A percentile compares a stretch with the other conserved stretches of the same genome.
phyloP scores from a whole-genome alignment of 148 eudicot species.

The Tetragonia tetragonoides region DNA sequence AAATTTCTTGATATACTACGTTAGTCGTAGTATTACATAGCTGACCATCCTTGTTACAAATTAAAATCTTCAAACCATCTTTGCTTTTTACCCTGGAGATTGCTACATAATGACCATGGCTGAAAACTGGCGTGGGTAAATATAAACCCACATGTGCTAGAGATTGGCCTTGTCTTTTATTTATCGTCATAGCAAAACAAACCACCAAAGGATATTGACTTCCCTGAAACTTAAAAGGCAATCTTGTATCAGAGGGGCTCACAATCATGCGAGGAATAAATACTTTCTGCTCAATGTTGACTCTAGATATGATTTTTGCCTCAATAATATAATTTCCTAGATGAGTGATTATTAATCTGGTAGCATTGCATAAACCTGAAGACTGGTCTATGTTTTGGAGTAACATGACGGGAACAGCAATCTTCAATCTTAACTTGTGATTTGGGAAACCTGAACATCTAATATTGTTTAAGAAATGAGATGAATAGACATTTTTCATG shows the following conservation, averaged over 20 bases:
- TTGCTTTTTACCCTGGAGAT: background rate
- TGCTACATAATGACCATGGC: background rate
- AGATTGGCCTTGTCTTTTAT: no score
- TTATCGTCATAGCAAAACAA: no score
- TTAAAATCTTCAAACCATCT: background rate
- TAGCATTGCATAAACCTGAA: conserved; percentile 1
- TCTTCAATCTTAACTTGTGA: background rate
- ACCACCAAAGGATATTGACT: no score
- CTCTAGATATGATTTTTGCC: no score
- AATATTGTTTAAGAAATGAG: background rate
- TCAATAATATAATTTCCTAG: background rate
- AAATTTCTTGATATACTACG: background rate
- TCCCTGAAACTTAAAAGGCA: background rate
- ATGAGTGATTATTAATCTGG: background rate
- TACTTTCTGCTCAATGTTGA: background rate
- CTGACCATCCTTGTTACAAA: background rate
- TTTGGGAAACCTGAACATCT: conserved; percentile 1
- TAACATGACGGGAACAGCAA: conserved; percentile 10
- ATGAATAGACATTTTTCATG: background rate
- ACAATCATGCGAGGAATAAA: conserved; percentile 2
- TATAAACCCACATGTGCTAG: no score
- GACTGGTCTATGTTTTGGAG: conserved; percentile 4
- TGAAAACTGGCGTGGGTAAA: no score
- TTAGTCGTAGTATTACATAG: background rate
- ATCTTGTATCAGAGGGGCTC: background rate